These are phyloP conservation scores for Orbilia blumenaviensis DNA, from an alignment of 2,329 filamentous ascomycete genomes.

Conservation along the genomic window DNA sequence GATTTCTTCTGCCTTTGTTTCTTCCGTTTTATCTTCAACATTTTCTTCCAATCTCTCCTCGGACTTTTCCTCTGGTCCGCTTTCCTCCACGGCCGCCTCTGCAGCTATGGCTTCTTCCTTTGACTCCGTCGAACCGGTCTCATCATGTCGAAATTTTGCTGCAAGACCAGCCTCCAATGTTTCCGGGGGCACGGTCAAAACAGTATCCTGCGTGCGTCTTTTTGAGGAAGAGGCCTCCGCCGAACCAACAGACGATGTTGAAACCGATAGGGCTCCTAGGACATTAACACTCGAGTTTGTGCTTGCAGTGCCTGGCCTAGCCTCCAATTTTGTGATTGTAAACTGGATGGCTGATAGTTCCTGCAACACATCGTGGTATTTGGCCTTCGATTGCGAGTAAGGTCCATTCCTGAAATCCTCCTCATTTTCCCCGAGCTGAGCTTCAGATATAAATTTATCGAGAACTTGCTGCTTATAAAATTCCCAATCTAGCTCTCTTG, in stretches of 20 bases:
- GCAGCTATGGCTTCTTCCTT: not conserved
- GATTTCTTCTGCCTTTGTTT: constrained; percentile 5
- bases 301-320: constrained; percentile 30
- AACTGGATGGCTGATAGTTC: constrained; percentile 34
- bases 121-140: not conserved
- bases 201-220: constrained; percentile 45
- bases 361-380: constrained; percentile 51
- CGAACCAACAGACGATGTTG: constrained; percentile 17
- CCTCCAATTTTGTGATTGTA: constrained; percentile 32
- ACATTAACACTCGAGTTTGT: constrained; percentile 28
- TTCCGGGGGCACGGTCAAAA: constrained; percentile 45
- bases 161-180: constrained; percentile 29
- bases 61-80: not conserved
- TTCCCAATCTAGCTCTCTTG: constrained; percentile 41
- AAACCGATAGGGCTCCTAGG: constrained; percentile 10
- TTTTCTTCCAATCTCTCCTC: constrained; percentile 6
- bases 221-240: constrained; percentile 34
- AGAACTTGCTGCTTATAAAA: constrained; percentile 39
- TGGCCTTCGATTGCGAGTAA: constrained; percentile 21
- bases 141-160: constrained; percentile 26
- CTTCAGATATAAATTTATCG: constrained; percentile 30
- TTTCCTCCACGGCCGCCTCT: not conserved
- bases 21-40: not conserved
- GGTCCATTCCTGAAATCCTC: constrained; percentile 34
- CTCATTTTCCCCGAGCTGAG: constrained; percentile 36